phyloP scores from a whole-genome alignment of 2,329 filamentous ascomycete species.

The Xylaria hypoxylon region DNA sequence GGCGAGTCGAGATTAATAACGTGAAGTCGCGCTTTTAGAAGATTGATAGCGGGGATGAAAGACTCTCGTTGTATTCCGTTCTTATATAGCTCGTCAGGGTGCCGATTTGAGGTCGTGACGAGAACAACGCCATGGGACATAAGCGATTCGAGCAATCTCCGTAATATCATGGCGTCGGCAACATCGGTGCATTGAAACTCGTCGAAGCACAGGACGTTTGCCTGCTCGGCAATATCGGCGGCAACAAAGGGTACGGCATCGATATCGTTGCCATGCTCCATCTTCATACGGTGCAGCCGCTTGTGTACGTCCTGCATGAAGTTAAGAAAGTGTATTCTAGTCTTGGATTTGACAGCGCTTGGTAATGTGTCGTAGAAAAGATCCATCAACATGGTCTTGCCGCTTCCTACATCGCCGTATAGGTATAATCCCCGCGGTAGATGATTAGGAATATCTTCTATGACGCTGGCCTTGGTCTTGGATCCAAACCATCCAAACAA shows the following conservation, averaged over 20 bases:
- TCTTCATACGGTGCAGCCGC: constrained; percentile 88
- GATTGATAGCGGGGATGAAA: constrained; percentile 93
- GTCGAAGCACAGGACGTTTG: constrained; percentile 93
- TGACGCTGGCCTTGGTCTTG: constrained; percentile 54
- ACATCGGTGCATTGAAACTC: constrained; percentile 99
- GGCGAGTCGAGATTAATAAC: constrained; percentile 95
- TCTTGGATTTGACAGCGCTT: constrained; percentile 81
- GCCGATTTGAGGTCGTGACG: constrained; percentile 96
- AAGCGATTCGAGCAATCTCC: constrained; percentile 85
- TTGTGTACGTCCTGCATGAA: constrained; percentile 99
- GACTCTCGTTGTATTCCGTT: constrained; percentile 97
- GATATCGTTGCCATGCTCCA: constrained; percentile 87
- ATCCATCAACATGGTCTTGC: constrained; percentile 99
- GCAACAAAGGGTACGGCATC: constrained; percentile 93
- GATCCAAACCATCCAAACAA: constrained; percentile 71
- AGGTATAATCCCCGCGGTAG: constrained; percentile 93
- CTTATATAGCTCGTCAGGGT: constrained; percentile 95
- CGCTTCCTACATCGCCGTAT: constrained; percentile 95
- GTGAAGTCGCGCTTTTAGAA: constrained; percentile 84
- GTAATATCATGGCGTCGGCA: constrained; percentile 96
- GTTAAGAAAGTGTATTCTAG: constrained; percentile 97
- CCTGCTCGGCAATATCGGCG: constrained; percentile 88
- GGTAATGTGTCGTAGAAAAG: constrained; percentile 96
- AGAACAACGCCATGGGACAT: constrained; percentile 98
- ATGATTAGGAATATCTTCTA: constrained; percentile 72